Percentiles rank a stretch among this genome's conserved stretches.
Evolutionary conservation across 768 basidiomycete genomes (phyloP).

Genomic region (Macrolepiota fuliginosa): DNA sequence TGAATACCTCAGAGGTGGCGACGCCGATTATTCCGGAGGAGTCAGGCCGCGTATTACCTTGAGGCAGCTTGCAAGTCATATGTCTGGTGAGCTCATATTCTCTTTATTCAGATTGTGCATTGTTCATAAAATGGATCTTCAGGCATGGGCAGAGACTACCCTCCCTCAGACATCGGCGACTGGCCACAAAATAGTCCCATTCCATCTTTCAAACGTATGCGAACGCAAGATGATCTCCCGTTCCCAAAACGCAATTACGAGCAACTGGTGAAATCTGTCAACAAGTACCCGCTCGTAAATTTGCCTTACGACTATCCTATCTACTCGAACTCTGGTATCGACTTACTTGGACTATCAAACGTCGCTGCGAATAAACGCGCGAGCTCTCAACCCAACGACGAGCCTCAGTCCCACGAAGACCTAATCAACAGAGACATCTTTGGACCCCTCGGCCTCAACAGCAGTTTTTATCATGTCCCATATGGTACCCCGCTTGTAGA

Average conservation of each 20-base stretch:
- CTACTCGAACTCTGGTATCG: conserved; percentile 79
- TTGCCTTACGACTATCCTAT: conserved; percentile 51
- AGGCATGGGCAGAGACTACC: conserved; percentile 37
- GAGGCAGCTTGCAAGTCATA: conserved; percentile 40
- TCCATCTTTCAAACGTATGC: conserved; percentile 17
- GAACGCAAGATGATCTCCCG: conserved; percentile 24
- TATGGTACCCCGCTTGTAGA: conserved; percentile 26
- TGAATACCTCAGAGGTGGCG: conserved; percentile 22
- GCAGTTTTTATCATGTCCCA: conserved; percentile 41
- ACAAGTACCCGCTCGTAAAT: conserved; percentile 35
- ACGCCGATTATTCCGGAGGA: not conserved
- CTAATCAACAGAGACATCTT: conserved; percentile 50
- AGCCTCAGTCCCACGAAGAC: conserved; percentile 37
- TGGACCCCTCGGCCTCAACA: conserved; percentile 40
- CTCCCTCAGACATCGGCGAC: conserved; percentile 25
- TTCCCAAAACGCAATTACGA: conserved; percentile 23
- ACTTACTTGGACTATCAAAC: conserved; percentile 68
- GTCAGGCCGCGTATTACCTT: conserved; percentile 31
- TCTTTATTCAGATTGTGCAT: not conserved
- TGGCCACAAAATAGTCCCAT: conserved; percentile 35
- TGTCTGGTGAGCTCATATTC: conserved; percentile 25
- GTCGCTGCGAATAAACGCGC: conserved; percentile 48
- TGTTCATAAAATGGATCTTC: not conserved
- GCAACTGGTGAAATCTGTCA: conserved; percentile 32
- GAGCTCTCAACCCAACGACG: conserved; percentile 17